Base-by-base conservation (phyloP, 1,284 basidiomycete species). In the Melampsora americana region DNA sequence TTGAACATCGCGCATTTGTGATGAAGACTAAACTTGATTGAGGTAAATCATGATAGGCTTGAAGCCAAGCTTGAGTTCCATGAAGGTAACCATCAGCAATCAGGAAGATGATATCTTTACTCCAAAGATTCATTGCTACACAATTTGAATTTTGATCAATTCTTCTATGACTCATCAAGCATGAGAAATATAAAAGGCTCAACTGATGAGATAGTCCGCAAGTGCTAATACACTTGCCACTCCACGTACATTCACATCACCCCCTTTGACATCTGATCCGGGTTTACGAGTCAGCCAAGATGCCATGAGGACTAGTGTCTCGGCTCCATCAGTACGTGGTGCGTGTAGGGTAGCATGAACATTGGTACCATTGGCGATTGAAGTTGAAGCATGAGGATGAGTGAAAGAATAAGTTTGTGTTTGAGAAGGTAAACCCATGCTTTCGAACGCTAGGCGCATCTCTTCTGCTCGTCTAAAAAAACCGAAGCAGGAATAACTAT, bases 51-150 rank as follows among this genome's bases (percentile, higher is more conserved):
- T 96, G 92, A 82, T 96, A 98, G 3, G 88, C 86, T 66, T 86
- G 88, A 35, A 96, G 85, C 89, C 92, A 99, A 0, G 93, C 94
- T 78, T 96, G 90, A 86, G 94, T 90, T 2, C 96, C 96, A 66
- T 93, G 90, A 39, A 94, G 83, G 81, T 95, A 89, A 0, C 89
- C 92, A 79, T 98, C 95, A 66, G 90, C 90, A 77, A 98, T 85
- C 35, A 99, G 88, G 78, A 99, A 91, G 32, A 98, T 85, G 75
- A 99, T 86, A 80, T 99, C 95, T 82, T 94, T 95, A 0, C 93
- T 91, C 93, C 94, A 97, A 71, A 93, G 86, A 44, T 92, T 92
- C 80, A 93, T 91, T 35, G 87, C 93, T 95, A 79, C 18, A 42
- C 6, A 64, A 77, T 59, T 67, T 60, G n/a, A 16, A 23, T 44